Percentiles rank a stretch among this genome's conserved stretches.
Evolutionary conservation across 805 yeast species (phyloP).

Genomic region (Myxozyma udenii): DNA sequence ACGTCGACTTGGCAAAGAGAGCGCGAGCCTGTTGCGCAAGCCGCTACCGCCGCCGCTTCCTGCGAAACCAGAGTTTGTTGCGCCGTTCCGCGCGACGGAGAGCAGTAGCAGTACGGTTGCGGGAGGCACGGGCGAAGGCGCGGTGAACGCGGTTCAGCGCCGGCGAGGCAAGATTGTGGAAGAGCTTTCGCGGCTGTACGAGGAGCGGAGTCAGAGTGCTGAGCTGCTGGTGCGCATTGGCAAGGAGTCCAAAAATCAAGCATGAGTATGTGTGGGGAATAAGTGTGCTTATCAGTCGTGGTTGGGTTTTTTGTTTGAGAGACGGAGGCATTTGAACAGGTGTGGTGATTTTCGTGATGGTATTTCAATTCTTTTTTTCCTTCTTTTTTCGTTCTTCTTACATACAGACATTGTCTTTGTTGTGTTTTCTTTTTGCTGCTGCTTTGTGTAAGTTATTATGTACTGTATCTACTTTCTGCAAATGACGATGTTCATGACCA

Average conservation of each 20-base stretch:
- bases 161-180: conserved; percentile 29
- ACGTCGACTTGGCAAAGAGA: not conserved
- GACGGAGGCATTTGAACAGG: too few relatives aligned
- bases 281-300: too few relatives aligned
- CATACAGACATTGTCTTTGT: not conserved
- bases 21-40: not conserved
- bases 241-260: not conserved
- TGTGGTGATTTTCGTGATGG: not conserved
- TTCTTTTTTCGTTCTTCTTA: not conserved
- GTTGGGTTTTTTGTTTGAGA: too few relatives aligned
- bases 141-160: conserved; percentile 1
- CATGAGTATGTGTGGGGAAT: not conserved
- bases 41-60: conserved; percentile 15
- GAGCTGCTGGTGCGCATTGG: conserved; percentile 23
- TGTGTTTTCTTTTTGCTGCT: not conserved
- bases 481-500: too few relatives aligned
- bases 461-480: too few relatives aligned
- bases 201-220: conserved; percentile 30
- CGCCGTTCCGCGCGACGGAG: not conserved
- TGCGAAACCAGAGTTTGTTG: conserved; percentile 1
- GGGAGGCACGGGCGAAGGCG: not conserved
- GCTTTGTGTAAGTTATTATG: not conserved
- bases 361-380: not conserved
- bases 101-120: not conserved
- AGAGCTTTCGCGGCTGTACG: conserved; percentile 26